Base-by-base conservation (phyloP, 345 rosid genomes). In the Populus alba region DNA sequence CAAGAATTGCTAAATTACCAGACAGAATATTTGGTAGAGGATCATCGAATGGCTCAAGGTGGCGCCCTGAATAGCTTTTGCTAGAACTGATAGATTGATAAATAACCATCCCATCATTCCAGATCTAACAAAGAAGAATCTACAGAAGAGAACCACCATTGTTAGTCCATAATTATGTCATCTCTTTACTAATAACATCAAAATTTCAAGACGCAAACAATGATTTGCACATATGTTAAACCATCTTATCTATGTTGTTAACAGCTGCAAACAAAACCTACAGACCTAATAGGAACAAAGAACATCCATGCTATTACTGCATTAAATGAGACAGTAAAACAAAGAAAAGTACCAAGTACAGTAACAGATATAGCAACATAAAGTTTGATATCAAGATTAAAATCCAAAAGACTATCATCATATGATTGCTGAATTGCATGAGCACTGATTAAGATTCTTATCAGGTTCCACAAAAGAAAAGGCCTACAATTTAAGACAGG, bases 31-130 rank as follows among this genome's bases (percentile, higher is more conserved):
- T 83, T 95, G 98, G 87, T 91, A 93, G 38, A 95, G 92, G 86
- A 93, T 87, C 99, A 91, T 85, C n/a, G 98, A 89, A 80, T 0
- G 84, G 85, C 79, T 88, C 76, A 94, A 85, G 81, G 75, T 76
- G 77, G 51, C 87, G 79, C 87, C 88, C 57, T 85, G 85, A 74
- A 87, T 75, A 86, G 94, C 90, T 90, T 86, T 92, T 31, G 92
- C 89, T 39, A 95, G 84, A 87, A 95, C 81, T 66, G 99, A 95
- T 77, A 92, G 88, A 77, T 95, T 95, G 84, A 95, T 92, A 70
- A 93, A 87, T 66, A 95, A 89, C 98, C 98, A 95, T 75, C 98
- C 98, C 98, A 93, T 92, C 98, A 95, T 95, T 76, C 98, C 98
- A 39, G 97, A 98, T 90, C 94, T 88, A 67, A 95, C 98, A 84